Evolutionary conservation across 495 filamentous ascomycete species (phyloP), one percentile per base, ranked within the genome.

Genomic region (Penicillium longicatenatum): DNA sequence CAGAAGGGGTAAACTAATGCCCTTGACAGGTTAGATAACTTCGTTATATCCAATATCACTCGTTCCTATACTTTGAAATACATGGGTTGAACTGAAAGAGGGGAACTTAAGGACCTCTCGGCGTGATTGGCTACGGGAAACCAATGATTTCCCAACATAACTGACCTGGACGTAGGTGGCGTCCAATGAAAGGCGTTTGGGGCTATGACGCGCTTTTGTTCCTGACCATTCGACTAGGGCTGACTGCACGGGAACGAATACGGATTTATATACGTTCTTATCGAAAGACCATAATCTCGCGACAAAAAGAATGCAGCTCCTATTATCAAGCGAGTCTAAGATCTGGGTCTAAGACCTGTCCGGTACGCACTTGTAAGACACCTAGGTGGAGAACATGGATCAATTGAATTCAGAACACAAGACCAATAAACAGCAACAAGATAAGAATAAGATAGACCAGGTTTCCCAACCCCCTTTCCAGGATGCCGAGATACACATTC

Each of bases 401-500:
- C 54, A 66, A 62, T 65, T 67, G 17, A 67, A 66, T 64, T 67
- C 26, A 66, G 62, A 54, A 63, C 60, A 64, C 60, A 59, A 50
- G 55, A 65, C 56, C 61, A 52, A 60, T 62, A 64, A 66, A 31
- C 59, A 57, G 53, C 60, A 63, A 62, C 57, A 60, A 62, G 48
- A 61, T 60, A 65, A 63, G 64, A 57, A 65, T 65, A 67, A 65
- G 55, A 59, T 62, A 60, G 64, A 68, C 60, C 74, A 67, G 65
- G 65, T 64, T 64, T 61, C 68, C 71, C 68, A 68, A 60, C 67
- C 63, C 64, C 67, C 58, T 63, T 68, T 60, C 65, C 68, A 68
- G 62, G 59, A 65, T 71, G 64, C 64, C 61, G 60, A 58, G 65
- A 58, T 60, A 62, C 60, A 65, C 50, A 65, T 65, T 63, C 64